Evolutionary conservation across 306 rosid genomes (phyloP).

Genomic region (Lotus japonicus): DNA sequence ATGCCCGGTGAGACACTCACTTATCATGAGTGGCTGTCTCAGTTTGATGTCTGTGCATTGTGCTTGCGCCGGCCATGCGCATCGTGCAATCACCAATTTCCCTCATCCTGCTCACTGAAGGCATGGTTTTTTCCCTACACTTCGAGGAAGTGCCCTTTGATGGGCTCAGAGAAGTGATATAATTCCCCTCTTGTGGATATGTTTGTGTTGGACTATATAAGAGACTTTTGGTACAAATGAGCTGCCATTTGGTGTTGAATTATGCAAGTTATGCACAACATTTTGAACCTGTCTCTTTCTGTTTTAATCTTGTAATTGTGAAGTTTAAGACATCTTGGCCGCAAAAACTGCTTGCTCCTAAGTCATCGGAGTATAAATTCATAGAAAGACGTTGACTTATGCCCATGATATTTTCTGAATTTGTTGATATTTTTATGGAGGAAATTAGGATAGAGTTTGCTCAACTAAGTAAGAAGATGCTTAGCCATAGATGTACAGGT

Average conservation of each 20-base stretch:
- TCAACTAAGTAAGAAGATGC: background rate
- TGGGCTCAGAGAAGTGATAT: slow-evolving; percentile 28
- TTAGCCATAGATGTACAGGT: background rate
- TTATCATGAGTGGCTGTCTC: slow-evolving; percentile 87
- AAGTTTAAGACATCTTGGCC: slow-evolving; percentile 15
- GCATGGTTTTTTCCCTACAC: background rate
- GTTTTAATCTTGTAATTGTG: background rate
- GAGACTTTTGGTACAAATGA: slow-evolving; percentile 16
- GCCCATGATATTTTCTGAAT: background rate
- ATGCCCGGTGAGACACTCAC: slow-evolving; percentile 91
- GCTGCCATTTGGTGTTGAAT: slow-evolving; percentile 19
- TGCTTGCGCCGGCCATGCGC: slow-evolving; percentile 72
- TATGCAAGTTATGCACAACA: slow-evolving; percentile 12
- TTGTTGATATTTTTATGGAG: too few species aligned
- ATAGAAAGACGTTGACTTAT: background rate
- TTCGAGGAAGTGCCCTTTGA: slow-evolving; percentile 18
- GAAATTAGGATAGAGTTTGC: background rate
- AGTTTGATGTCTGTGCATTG: slow-evolving; percentile 82
- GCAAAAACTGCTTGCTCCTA: slow-evolving; percentile 5
- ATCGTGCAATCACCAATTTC: slow-evolving; percentile 36
- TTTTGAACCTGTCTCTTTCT: background rate
- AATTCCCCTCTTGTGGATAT: slow-evolving; percentile 35
- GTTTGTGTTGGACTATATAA: slow-evolving; percentile 10
- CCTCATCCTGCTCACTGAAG: slow-evolving; percentile 64
- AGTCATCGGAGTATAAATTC: slow-evolving; percentile 7